Percentiles rank a stretch among this genome's conserved stretches.
Evolutionary conservation across 75 land plant species (phyloP).

Genomic region (Gnetum montanum): DNA sequence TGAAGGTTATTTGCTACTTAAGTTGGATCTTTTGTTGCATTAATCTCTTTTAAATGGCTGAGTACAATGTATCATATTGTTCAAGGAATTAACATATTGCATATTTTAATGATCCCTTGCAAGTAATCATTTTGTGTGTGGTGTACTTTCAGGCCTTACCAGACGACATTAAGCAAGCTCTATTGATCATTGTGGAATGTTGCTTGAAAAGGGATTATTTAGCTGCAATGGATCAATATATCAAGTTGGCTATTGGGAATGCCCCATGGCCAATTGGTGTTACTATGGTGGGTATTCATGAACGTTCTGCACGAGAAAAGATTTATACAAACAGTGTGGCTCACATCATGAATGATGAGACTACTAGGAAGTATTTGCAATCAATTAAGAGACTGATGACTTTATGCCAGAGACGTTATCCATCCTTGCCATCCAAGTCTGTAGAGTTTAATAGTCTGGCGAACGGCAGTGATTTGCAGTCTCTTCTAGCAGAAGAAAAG

Average conservation of each 20-base stretch:
- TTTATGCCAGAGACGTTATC: slow-evolving; percentile 85
- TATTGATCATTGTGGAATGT: slow-evolving; percentile 68
- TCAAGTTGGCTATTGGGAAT: slow-evolving; percentile 94
- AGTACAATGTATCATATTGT: too few relatives aligned
- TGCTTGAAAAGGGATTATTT: slow-evolving; percentile 86
- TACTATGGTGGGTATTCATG: slow-evolving; percentile 99
- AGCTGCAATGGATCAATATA: slow-evolving; percentile 98
- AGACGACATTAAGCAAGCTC: slow-evolving; percentile 83
- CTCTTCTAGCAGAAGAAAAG: slow-evolving; percentile 64
- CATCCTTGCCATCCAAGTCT: slow-evolving; percentile 86
- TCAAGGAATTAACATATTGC: not conserved
- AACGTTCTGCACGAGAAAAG: slow-evolving; percentile 99
- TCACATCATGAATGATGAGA: slow-evolving; percentile 99
- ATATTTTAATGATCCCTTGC: not conserved
- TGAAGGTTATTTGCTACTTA: too few relatives aligned
- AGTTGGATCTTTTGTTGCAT: too few relatives aligned
- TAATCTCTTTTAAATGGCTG: too few relatives aligned
- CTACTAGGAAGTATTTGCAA: slow-evolving; percentile 94
- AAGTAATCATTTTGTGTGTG: too few relatives aligned
- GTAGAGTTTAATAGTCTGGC: slow-evolving; percentile 98
- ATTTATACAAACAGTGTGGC: slow-evolving; percentile 98
- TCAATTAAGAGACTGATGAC: slow-evolving; percentile 95
- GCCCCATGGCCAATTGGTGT: slow-evolving; percentile 99
- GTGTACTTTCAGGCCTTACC: slow-evolving; percentile 82
- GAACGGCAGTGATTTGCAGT: slow-evolving; percentile 93